Conservation (phyloP, 2,329 filamentous ascomycete genomes). For the Ophiostoma piceae region DNA sequence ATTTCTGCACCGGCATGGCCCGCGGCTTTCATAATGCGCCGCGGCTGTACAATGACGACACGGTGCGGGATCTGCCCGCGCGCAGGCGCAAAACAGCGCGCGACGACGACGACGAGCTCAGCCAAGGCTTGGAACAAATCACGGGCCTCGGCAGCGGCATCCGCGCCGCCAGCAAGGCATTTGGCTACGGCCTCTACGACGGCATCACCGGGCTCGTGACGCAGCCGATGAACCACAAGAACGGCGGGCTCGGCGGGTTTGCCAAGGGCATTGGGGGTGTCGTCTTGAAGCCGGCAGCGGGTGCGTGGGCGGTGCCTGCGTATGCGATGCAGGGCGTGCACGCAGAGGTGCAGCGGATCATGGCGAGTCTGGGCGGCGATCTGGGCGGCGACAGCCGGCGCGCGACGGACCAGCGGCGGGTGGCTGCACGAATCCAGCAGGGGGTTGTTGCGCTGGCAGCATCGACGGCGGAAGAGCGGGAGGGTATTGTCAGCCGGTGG, state of each 20-base stretch:
- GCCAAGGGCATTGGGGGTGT: slow-evolving; percentile 78
- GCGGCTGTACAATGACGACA: slow-evolving; percentile 77
- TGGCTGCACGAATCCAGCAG: slow-evolving; percentile 19
- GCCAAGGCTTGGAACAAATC: slow-evolving; percentile 39
- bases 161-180: slow-evolving; percentile 70
- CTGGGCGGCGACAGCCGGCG: not conserved
- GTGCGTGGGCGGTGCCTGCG: slow-evolving; percentile 66
- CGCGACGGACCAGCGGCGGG: slow-evolving; percentile 10
- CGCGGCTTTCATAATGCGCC: slow-evolving; percentile 87
- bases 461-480: not conserved
- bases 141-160: slow-evolving; percentile 71
- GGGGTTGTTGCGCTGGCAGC: slow-evolving; percentile 14
- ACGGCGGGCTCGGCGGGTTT: slow-evolving; percentile 41
- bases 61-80: slow-evolving; percentile 48
- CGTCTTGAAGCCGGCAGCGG: slow-evolving; percentile 75
- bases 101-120: not conserved
- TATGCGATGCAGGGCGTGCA: slow-evolving; percentile 80
- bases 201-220: slow-evolving; percentile 73
- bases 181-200: slow-evolving; percentile 72
- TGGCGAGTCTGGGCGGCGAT: not conserved
- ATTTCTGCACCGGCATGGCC: slow-evolving; percentile 75
- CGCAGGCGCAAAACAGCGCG: slow-evolving; percentile 46
- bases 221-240: slow-evolving; percentile 55
- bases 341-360: slow-evolving; percentile 56
- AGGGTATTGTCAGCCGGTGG: not conserved